A percentile compares a stretch with the other conserved stretches of the same genome.
Evolutionary conservation across 2,329 filamentous ascomycete species (phyloP).

Genomic region (Mariannaea sp.): DNA sequence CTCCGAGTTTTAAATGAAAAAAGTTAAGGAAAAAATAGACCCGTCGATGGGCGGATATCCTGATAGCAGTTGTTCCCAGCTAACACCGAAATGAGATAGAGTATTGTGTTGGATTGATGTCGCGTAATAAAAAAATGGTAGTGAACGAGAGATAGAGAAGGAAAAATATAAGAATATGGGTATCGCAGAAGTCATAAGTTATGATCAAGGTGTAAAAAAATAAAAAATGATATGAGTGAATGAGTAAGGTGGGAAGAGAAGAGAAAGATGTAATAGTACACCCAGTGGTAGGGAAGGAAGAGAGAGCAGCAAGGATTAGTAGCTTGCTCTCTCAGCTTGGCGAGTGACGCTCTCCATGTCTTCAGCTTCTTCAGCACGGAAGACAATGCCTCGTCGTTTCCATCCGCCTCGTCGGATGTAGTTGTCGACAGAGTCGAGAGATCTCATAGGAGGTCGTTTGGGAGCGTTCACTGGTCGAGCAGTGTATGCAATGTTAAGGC

Average conservation of each 20-base stretch:
- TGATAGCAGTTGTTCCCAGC: constrained; percentile 1
- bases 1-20: constrained; percentile 8
- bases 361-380: constrained; percentile 43
- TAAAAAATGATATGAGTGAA: not conserved
- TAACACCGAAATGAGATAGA: constrained; percentile 6
- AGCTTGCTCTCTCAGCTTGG: constrained; percentile 33
- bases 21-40: constrained; percentile 2
- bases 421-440: constrained; percentile 47
- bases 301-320: constrained; percentile 19
- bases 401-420: constrained; percentile 50
- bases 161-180: constrained; percentile 24
- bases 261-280: constrained; percentile 7
- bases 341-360: constrained; percentile 37
- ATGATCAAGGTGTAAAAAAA: constrained; percentile 10
- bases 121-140: constrained; percentile 20
- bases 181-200: constrained; percentile 35
- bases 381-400: constrained; percentile 51
- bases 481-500: constrained; percentile 46
- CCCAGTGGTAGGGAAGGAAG: not conserved
- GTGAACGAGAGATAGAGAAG: constrained; percentile 18
- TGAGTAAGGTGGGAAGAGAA: not conserved
- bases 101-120: constrained; percentile 7
- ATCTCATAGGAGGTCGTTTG: constrained; percentile 46
- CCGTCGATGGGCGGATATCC: constrained; percentile 6
- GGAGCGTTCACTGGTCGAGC: constrained; percentile 39